These are phyloP conservation scores for Pestalotiopsis sp. DNA, from an alignment of 2,329 filamentous ascomycete species.

Conservation along the genomic window DNA sequence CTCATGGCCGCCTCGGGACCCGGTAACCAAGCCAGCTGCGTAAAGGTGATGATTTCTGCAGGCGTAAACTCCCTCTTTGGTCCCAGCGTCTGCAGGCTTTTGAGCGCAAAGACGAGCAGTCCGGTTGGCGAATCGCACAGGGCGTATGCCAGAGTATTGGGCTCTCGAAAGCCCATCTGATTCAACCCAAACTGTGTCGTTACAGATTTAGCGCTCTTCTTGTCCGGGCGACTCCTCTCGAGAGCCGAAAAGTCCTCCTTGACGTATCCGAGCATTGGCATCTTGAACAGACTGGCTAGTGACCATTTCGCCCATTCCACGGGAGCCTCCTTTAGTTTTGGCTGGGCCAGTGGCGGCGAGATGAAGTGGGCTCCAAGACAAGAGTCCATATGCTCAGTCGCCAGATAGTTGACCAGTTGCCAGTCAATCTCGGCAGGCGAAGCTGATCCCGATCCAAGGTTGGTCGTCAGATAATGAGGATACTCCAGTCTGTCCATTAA, in stretches of 20 bases:
- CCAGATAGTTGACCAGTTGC: conserved; percentile 50
- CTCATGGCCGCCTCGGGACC: conserved; percentile 64
- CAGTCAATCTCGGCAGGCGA: conserved; percentile 56
- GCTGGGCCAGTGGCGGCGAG: conserved; percentile 56
- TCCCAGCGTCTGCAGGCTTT: conserved; percentile 44
- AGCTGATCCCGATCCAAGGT: conserved; percentile 49
- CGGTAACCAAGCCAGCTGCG: conserved; percentile 67
- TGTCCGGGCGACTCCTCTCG: conserved; percentile 25
- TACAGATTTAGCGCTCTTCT: conserved; percentile 21
- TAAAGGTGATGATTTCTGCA: conserved; percentile 61
- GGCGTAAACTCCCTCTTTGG: conserved; percentile 45
- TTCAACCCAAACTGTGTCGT: conserved; percentile 32
- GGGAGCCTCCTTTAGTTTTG: conserved; percentile 46
- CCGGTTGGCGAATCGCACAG: conserved; percentile 65
- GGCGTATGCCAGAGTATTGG: conserved; percentile 61
- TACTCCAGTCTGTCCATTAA: conserved; percentile 67
- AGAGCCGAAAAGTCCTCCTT: conserved; percentile 52
- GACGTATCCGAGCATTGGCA: conserved; percentile 58
- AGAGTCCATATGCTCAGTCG: conserved; percentile 46
- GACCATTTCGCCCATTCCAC: conserved; percentile 59
- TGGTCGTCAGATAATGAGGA: conserved; percentile 58
- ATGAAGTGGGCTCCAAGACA: conserved; percentile 66
- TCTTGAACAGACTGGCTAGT: conserved; percentile 51
- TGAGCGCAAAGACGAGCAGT: conserved; percentile 57
- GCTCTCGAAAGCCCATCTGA: conserved; percentile 40